Percentiles rank a stretch among this genome's conserved stretches.
phyloP scores from a whole-genome alignment of 768 basidiomycete genomes.

The Collybiopsis confluens region DNA sequence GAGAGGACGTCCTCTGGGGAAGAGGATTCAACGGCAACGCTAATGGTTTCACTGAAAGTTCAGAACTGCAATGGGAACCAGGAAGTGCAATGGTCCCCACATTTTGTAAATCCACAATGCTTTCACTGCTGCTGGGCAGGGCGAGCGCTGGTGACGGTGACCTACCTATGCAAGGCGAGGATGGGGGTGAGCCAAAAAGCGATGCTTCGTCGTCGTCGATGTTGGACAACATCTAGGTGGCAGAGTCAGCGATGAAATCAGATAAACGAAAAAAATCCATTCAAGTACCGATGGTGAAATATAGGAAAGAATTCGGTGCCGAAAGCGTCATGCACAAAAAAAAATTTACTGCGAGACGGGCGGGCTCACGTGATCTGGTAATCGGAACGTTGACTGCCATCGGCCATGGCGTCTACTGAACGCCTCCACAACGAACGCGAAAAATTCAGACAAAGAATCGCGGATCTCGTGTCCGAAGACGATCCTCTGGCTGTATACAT shows the following conservation, averaged over 20 bases:
- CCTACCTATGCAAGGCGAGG: conserved; percentile 70
- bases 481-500: conserved; percentile 86
- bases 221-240: conserved; percentile 2
- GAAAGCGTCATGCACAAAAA: too few relatives aligned
- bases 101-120: conserved; percentile 59
- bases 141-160: conserved; percentile 61
- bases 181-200: conserved; percentile 79
- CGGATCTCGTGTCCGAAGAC: conserved; percentile 56
- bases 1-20: conserved; percentile 25
- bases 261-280: too few relatives aligned
- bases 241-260: neutral
- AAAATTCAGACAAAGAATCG: conserved; percentile 34
- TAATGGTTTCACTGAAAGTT: conserved; percentile 79
- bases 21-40: conserved; percentile 52
- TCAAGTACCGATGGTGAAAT: too few relatives aligned
- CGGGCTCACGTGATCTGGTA: too few relatives aligned
- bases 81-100: conserved; percentile 98
- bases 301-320: too few relatives aligned
- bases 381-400: neutral
- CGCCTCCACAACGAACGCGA: conserved; percentile 14
- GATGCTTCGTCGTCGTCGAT: conserved; percentile 63
- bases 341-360: too few relatives aligned
- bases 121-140: conserved; percentile 43
- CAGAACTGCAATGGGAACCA: conserved; percentile 88
- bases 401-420: conserved; percentile 13